These are phyloP conservation scores for Plantago coronopus DNA, from an alignment of 305 asterid species.

Conservation along the genomic window DNA sequence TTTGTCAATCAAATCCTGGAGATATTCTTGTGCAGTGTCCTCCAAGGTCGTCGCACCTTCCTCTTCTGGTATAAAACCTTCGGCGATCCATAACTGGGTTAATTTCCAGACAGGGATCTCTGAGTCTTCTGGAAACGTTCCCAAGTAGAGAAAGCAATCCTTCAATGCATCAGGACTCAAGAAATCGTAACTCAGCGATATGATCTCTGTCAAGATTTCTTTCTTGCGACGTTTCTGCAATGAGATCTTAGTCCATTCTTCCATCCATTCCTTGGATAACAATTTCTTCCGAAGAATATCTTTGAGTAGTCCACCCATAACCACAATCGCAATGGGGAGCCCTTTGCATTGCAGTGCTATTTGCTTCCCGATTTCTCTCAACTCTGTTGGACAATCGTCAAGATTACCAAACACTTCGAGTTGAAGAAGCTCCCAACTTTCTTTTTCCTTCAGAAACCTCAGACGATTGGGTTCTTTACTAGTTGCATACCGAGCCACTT, in stretches of 20 bases:
- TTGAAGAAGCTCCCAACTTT: constrained; percentile 38
- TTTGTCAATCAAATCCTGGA: constrained; percentile 27
- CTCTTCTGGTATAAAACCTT: background rate
- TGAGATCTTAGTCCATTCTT: constrained; percentile 13
- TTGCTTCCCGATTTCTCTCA: constrained; percentile 12
- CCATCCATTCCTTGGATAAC: constrained; percentile 4
- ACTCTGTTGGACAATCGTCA: background rate
- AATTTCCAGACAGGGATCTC: constrained; percentile 29
- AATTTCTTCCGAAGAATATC: background rate
- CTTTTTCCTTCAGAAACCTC: constrained; percentile 17
- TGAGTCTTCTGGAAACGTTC: constrained; percentile 30
- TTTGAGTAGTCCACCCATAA: constrained; percentile 32
- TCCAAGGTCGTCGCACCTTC: constrained; percentile 16
- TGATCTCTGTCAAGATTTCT: background rate
- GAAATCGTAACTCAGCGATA: constrained; percentile 27
- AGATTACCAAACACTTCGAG: constrained; percentile 25
- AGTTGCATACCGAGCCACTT: constrained; percentile 19
- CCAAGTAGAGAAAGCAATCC: constrained; percentile 33
- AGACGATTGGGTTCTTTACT: constrained; percentile 13
- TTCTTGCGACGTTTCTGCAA: background rate
- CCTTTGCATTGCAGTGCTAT: constrained; percentile 35
- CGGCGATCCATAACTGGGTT: constrained; percentile 13
- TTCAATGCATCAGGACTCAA: constrained; percentile 21
- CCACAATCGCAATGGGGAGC: constrained; percentile 29
- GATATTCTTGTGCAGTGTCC: constrained; percentile 24